Base-by-base conservation (phyloP, 805 yeast species). In the Candida maesae region DNA sequence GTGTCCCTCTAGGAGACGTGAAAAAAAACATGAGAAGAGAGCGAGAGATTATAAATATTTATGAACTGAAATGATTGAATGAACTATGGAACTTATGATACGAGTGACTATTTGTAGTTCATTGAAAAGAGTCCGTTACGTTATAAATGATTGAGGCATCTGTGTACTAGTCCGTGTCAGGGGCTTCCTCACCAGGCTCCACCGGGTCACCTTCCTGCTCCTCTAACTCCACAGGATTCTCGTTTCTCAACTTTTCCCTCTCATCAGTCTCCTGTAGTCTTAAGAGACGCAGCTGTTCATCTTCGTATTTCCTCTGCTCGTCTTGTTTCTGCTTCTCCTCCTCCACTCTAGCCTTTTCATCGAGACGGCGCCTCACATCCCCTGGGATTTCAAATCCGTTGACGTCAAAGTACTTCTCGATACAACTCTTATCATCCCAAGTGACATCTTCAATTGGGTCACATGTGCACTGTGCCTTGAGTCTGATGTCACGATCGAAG, bases 361-460 rank as follows among this genome's bases (percentile, higher is more conserved):
- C 31, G 3, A 35, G 25, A 24, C 45, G 25, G 6, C 31, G 35
- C 4, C 24, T 16, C 21, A 44, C 47, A 32, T 47, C 51, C 0
- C 8, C 26, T 2, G 60, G 58, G 3, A 49, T 11, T 5, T 30
- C 17, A 23, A 39, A 44, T 2, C 45, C 44, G 19, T 53, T 51
- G 1, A 41, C 43, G 17, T 72, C 71, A 61, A 70, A 78, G 66
- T 68, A 84, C 60, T 74, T 73, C 43, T 72, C 66, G 34, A 84
- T 73, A 67, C 95, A 84, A 21, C 86, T 76, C 6, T 34, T 34
- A 2, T 33, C 74, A 47, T 66, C 73, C 78, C 84, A 84, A 12
- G 89, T 78, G 60, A 81, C 75, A 64, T 84, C 93, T 14, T 82
- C 78, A 16, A 69, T 61, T 37, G 85, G 84, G 51, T 81, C 68